Evolutionary conservation across 2,329 filamentous ascomycete genomes (phyloP), one percentile per base, ranked within the genome.

Genomic region (Phaeosphaeriaceae sp.): DNA sequence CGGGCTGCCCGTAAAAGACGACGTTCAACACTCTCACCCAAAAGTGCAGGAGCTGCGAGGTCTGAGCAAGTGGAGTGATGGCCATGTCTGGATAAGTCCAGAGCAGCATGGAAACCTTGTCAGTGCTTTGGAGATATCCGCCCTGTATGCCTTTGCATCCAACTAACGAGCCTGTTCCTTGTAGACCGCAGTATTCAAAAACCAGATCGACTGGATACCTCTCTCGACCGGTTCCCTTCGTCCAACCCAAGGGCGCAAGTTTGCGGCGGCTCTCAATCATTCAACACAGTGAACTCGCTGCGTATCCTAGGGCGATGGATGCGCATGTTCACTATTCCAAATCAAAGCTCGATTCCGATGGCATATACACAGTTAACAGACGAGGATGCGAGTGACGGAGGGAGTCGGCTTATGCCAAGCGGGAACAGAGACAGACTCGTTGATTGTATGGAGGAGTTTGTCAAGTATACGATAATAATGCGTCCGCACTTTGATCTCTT

Each of bases 201-300:
- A 86, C 56, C 85, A 88, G 56, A 87, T 88, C 39, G 86, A 88
- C 67, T 88, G 86, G 86, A 85, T 88, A 32, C 85, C 85, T 0
- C 74, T 88, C 0, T 79, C 76, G 1, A 81, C 81, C 0, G 85
- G 85, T 18, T 82, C 81, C 7, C 81, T 88, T 0, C 81, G 85
- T 0, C 86, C 84, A 0, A 88, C 86, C 0, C 85, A 88, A 71
- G 85, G 85, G 28, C 78, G 85, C 83, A 87, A 65, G 84, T 88
- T 0, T 82, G 76, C 43, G 85, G 86, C 13, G 86, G 85, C 0
- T 85, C 81, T 0, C 86, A 88, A 64, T 84, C 80, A 0, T 88
- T 88, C 74, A 88, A 89, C 58, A 81, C 84, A 0, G 83, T 88
- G 7, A 88, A 88, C 61, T 80, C 80, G 1, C 73, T 88, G n/a